Conservation (phyloP, 2,329 filamentous ascomycete genomes). For the Periconia digitata region DNA sequence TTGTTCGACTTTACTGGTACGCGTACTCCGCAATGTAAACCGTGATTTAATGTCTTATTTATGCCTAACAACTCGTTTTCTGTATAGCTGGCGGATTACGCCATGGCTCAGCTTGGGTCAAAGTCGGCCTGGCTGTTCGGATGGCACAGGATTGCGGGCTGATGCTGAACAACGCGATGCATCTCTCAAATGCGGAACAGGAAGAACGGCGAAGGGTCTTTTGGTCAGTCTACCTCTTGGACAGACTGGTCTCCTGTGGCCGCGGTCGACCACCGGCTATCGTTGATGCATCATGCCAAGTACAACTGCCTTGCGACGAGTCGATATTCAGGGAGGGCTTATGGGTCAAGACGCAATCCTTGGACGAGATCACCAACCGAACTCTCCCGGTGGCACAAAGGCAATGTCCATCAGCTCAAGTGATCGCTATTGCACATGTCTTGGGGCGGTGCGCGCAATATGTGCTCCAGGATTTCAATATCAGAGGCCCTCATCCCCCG, state of each 20-base stretch:
- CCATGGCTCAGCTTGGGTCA: conserved; percentile 2
- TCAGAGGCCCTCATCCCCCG: background rate
- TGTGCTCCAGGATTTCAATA: background rate
- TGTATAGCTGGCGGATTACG: background rate
- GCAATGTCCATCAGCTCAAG: background rate
- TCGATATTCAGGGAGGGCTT: background rate
- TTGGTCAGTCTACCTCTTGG: background rate
- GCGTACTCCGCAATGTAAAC: too few species aligned
- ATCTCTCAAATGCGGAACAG: background rate
- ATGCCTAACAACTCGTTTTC: background rate
- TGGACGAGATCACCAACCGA: background rate
- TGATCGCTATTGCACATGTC: background rate
- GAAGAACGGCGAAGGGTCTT: background rate
- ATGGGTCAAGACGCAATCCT: background rate
- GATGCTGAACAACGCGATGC: background rate
- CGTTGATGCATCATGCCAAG: background rate
- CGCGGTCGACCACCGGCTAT: background rate
- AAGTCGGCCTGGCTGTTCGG: background rate
- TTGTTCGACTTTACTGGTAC: background rate
- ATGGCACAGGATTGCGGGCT: background rate
- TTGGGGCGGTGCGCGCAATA: background rate
- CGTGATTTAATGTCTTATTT: too few species aligned
- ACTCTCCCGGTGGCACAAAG: background rate
- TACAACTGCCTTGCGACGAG: background rate
- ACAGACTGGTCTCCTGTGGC: background rate